Evolutionary conservation across 805 yeast genomes (phyloP), one percentile per base, ranked within the genome.

Genomic region (Starmerella davenportii): DNA sequence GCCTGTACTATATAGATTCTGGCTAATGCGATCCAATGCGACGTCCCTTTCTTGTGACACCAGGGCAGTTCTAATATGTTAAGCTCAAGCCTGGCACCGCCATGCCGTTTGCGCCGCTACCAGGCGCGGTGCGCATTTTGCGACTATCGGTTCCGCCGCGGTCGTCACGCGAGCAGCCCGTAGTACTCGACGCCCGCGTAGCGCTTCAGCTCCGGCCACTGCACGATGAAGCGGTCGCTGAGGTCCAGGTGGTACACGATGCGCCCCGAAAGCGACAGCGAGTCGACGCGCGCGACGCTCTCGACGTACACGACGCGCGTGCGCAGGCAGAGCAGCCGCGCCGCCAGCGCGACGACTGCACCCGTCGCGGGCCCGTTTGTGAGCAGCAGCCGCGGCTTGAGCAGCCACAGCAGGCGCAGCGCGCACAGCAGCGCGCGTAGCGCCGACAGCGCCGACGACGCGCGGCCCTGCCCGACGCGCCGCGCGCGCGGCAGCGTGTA

Each of bases 341-440:
- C 0, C 72, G 76, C 13, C 66, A 36, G 37, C 9, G 43, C 39
- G 9, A 48, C 48, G 19, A 85, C 76, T 3, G 79, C 81, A 19
- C 78, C 61, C 1, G 90, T 76, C 1, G 84, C 95, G 4, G 85
- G 95, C 3, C 94, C 94, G 51, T 81, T 81, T 42, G 71, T 50
- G 14, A 76, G 52, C 18, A 76, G 38, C 40, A 56, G 52, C 1
- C 69, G 56, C 24, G 69, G 65, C 35, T 56, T 76, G 16, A 46
- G 41, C 4, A 34, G 29, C 35, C 45, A 42, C 1, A 61, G 55
- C 5, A 62, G 38, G 1, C 24, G 21, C 8, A 58, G 25, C 18
- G 70, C 51, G 9, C 49, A 41, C 1, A 38, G 20, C 2, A 61
- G 53, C 16, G 75, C 64, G 15, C 38, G 32, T 3, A 64, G 2